Conservation (phyloP, 2,329 filamentous ascomycete species). For the Arthrobotrys pseudoclavata region DNA sequence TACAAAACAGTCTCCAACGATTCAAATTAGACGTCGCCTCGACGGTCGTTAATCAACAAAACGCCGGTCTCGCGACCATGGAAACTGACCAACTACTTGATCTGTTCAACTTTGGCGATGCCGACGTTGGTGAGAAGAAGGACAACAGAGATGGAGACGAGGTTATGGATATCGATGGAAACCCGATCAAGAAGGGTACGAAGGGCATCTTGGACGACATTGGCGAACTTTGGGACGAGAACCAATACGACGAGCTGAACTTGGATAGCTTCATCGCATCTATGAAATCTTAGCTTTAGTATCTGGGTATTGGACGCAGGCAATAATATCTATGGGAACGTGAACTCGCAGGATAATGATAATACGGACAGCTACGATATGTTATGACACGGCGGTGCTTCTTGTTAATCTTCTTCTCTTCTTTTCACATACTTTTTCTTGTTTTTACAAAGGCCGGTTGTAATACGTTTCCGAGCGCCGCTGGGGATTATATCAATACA, state of each 20-base stretch:
- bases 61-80: conserved; percentile 93
- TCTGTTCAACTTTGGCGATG: conserved; percentile 90
- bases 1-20: conserved; percentile 80
- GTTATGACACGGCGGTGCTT: conserved; percentile 18
- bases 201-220: conserved; percentile 96
- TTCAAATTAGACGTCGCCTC: conserved; percentile 99
- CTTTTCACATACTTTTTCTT: not conserved
- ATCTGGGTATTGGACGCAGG: not conserved
- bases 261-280: conserved; percentile 94
- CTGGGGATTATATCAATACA: conserved; percentile 2
- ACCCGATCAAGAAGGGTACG: conserved; percentile 93
- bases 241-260: conserved; percentile 98
- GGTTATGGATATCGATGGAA: conserved; percentile 93
- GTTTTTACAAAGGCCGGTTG: conserved; percentile 2
- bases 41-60: conserved; percentile 99
- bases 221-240: conserved; percentile 96
- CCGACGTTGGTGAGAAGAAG: conserved; percentile 74
- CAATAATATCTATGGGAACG: not conserved
- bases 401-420: conserved; percentile 18
- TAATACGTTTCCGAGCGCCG: conserved; percentile 20
- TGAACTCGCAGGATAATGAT: conserved; percentile 9
- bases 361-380: conserved; percentile 2
- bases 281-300: conserved; percentile 73
- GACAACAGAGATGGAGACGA: conserved; percentile 77
- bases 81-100: conserved; percentile 98